Percentiles rank a stretch among this genome's conserved stretches.
Evolutionary conservation across 345 rosid species (phyloP).

Genomic region (Pugionium cornutum): DNA sequence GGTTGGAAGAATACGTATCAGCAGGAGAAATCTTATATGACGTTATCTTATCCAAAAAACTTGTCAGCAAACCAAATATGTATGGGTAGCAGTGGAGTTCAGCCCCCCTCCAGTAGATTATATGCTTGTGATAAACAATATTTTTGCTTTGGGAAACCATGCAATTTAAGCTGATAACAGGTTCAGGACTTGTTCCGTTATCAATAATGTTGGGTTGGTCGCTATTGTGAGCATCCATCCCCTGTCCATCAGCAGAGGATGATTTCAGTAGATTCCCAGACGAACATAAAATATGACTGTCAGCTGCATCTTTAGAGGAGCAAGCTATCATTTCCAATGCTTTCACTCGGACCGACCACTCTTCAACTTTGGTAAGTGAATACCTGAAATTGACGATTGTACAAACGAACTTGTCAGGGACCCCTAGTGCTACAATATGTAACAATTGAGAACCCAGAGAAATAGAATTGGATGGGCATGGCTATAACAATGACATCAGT

Average conservation of each 20-base stretch:
- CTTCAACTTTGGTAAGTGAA: constrained; percentile 49
- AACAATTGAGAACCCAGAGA: constrained; percentile 1
- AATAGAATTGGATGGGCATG: constrained; percentile 17
- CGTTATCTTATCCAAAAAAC: constrained; percentile 54
- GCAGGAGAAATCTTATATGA: constrained; percentile 41
- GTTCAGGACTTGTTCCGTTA: constrained; percentile 36
- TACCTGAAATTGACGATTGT: constrained; percentile 50
- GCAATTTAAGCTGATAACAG: constrained; percentile 58
- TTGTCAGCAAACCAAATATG: constrained; percentile 55
- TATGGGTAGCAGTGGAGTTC: constrained; percentile 83
- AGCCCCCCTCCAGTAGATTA: constrained; percentile 56
- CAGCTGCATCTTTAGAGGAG: constrained; percentile 44
- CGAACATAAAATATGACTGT: constrained; percentile 52
- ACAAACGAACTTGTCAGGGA: constrained; percentile 32
- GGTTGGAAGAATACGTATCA: constrained; percentile 31
- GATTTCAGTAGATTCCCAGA: constrained; percentile 48
- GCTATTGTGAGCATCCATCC: constrained; percentile 29
- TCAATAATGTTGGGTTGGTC: constrained; percentile 32
- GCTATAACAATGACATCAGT: constrained; percentile 14
- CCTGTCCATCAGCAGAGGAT: constrained; percentile 41
- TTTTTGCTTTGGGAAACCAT: constrained; percentile 47
- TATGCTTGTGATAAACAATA: constrained; percentile 41
- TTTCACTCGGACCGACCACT: constrained; percentile 51
- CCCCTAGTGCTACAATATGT: constrained; percentile 13
- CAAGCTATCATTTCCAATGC: constrained; percentile 52